A percentile compares a stretch with the other conserved stretches of the same genome.
These are phyloP conservation scores for Pseudocercospora cruenta DNA, from an alignment of 2,329 filamentous ascomycete species.

Conservation along the genomic window DNA sequence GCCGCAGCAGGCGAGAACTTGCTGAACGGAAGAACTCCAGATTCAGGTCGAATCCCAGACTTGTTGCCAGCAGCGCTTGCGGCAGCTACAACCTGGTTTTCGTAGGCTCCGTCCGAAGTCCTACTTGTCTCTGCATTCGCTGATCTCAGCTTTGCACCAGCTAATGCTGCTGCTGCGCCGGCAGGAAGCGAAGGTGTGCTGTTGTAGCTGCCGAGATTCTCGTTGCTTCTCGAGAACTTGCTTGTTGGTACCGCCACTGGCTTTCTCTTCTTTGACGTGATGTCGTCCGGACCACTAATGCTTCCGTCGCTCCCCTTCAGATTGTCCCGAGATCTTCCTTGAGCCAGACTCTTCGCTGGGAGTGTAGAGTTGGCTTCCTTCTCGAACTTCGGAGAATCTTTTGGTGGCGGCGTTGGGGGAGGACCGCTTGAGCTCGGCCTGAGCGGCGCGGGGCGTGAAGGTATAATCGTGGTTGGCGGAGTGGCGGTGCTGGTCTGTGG, in stretches of 20 bases:
- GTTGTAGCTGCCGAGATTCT: not conserved
- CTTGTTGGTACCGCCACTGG: constrained; percentile 11
- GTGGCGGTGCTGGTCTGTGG: not conserved
- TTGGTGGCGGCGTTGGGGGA: constrained; percentile 14
- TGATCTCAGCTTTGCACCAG: not conserved
- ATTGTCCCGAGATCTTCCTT: constrained; percentile 1
- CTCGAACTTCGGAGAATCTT: constrained; percentile 4
- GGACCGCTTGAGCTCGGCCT: constrained; percentile 12
- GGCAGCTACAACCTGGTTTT: not conserved
- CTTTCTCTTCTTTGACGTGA: not conserved
- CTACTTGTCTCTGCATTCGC: not conserved
- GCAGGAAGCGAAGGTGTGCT: not conserved
- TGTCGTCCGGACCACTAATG: not conserved
- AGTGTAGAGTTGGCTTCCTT: not conserved
- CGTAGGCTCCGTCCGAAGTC: not conserved
- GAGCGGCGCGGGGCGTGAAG: constrained; percentile 13
- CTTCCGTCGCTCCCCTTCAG: not conserved
- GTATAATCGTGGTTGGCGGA: not conserved
- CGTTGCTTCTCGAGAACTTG: constrained; percentile 7
- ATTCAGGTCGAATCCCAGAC: not conserved
- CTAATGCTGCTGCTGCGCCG: not conserved
- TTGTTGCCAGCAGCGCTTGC: not conserved
- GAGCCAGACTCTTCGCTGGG: not conserved
- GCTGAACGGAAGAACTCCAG: constrained; percentile 2
- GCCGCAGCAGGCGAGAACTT: constrained; percentile 5